phyloP scores from a whole-genome alignment of 2,329 filamentous ascomycete genomes.

The Verticillium isaacii region DNA sequence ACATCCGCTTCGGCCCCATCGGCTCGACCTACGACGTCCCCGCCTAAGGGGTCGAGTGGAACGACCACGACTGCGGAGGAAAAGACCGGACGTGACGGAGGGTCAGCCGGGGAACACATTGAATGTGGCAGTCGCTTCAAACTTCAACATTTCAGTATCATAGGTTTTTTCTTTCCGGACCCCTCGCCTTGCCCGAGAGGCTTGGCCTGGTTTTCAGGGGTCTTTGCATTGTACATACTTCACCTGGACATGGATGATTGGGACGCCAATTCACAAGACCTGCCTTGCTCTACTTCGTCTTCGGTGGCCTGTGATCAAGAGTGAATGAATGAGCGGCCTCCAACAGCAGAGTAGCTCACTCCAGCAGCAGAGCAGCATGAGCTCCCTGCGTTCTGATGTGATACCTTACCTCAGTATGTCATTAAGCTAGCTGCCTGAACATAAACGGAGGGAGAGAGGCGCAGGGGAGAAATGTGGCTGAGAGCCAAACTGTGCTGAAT shows the following conservation, averaged over 20 bases:
- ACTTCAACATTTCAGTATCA: background rate
- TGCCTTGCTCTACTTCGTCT: background rate
- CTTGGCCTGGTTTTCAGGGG: background rate
- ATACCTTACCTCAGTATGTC: too few species aligned
- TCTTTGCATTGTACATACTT: conserved; percentile 1
- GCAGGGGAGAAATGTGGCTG: too few species aligned
- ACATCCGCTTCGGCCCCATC: conserved; percentile 41
- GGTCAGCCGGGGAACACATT: background rate
- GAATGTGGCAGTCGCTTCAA: background rate
- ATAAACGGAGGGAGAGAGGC: too few species aligned
- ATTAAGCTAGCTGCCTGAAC: too few species aligned
- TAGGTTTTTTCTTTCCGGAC: background rate
- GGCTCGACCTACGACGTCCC: conserved; percentile 26
- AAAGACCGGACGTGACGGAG: background rate
- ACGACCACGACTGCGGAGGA: background rate
- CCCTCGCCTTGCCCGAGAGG: background rate
- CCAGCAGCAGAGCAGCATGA: too few species aligned
- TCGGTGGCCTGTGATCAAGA: too few species aligned
- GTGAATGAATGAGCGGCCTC: too few species aligned
- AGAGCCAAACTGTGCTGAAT: too few species aligned
- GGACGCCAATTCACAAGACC: background rate
- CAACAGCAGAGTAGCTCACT: too few species aligned
- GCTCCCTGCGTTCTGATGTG: too few species aligned
- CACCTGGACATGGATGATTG: background rate
- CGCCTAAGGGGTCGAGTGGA: background rate